phyloP scores from a whole-genome alignment of 345 rosid genomes.

The Abelmoschus esculentus region DNA sequence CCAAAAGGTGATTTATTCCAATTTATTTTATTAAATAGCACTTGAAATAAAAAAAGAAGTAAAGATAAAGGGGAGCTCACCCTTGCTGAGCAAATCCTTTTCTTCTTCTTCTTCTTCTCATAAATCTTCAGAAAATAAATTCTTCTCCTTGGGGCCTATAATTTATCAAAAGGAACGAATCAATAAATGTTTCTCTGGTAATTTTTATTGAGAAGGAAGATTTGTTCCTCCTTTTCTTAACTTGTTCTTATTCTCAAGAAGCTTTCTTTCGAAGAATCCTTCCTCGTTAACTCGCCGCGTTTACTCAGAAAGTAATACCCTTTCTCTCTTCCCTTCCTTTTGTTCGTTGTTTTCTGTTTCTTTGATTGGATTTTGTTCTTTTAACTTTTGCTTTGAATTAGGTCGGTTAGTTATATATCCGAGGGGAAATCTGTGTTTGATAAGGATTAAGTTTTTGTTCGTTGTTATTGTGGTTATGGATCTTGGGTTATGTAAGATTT shows the following conservation, averaged over 20 bases:
- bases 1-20: no score
- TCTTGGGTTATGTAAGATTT: conserved; percentile 12
- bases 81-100: neutral
- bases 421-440: neutral
- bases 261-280: conserved; percentile 1
- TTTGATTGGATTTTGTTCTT: neutral
- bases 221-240: neutral
- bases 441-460: no score
- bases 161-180: neutral
- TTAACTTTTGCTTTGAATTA: neutral
- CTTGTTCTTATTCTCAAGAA: conserved; percentile 9
- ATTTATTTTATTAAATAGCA: neutral
- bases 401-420: neutral
- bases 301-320: conserved; percentile 4
- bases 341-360: neutral
- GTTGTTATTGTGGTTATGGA: conserved; percentile 3
- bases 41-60: no score
- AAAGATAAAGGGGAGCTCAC: neutral
- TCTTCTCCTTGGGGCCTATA: neutral
- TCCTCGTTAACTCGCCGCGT: conserved; percentile 18
- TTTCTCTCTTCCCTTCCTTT: neutral
- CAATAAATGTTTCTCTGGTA: conserved; percentile 12
- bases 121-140: neutral
- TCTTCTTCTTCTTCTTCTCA: neutral
- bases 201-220: neutral